Evolutionary conservation across 1,284 basidiomycete genomes (phyloP), one percentile per base, ranked within the genome.

Genomic region (Ustilago loliicola): DNA sequence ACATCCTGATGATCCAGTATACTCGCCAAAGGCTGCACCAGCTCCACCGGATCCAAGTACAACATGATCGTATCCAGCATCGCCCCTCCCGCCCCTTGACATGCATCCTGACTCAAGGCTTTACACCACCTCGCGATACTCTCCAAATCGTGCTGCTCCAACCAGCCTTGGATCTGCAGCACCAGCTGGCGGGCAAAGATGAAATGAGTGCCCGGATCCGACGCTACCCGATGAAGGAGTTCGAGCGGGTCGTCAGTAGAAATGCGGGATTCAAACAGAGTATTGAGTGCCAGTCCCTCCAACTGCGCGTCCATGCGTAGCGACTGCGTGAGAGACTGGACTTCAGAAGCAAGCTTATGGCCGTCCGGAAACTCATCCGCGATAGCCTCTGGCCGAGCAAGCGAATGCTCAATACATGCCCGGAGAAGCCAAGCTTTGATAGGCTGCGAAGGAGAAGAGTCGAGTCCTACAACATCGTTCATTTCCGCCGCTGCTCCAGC

Each of bases 131-230:
- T 40, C 11, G 72, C 68, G 17, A 80, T 57, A n/a, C 63, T 61
- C 30, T 82, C 80, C 13, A 80, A 56, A 42, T 82, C 80, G 10
- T 67, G 65, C 62, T 61, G 54, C n/a, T 75, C 68, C 42, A 75
- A n/a, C 72, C 73, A 77, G 34, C 38, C 51, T 10, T 65, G 57
- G 32, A 77, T 32, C 32, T 69, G 73, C 13, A 63, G 10, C 13
- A 72, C 56, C 10, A 81, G 61, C 51, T 77, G 66, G 13, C 57
- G 66, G 13, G 75, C 67, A 55, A 81, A 76, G 57, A 50, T 62
- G 29, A 42, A 60, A 19, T 79, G 79, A 21, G 68, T 75, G 3
- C 78, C 74, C 15, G 77, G 74, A 61, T 81, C 80, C 2, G 63
- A 54, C 0, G 56, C 64, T 8, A 78, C 70, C 11, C 73, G 54